Conservation (phyloP, 2,329 filamentous ascomycete genomes). For the Macrophomina tecta region DNA sequence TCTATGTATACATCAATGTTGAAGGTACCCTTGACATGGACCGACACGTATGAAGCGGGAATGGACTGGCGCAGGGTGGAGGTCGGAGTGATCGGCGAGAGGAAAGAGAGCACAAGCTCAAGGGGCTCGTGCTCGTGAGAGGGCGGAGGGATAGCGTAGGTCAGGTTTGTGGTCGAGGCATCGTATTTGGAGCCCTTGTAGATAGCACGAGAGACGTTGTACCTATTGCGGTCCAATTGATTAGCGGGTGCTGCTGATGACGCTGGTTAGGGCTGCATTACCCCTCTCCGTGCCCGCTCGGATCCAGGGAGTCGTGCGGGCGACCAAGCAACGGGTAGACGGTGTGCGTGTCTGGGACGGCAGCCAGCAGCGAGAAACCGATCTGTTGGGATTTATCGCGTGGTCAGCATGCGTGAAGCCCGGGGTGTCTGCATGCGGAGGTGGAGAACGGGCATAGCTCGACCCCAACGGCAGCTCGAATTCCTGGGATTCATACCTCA, state of each 20-base stretch:
- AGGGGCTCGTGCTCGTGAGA: slow-evolving; percentile 46
- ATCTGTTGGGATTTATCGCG: slow-evolving; percentile 46
- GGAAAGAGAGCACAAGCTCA: slow-evolving; percentile 67
- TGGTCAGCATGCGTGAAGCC: slow-evolving; percentile 21
- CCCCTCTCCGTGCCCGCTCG: slow-evolving; percentile 45
- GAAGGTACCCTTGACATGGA: slow-evolving; percentile 71
- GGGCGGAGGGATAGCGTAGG: slow-evolving; percentile 63
- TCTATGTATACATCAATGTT: slow-evolving; percentile 56
- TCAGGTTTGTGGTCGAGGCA: slow-evolving; percentile 73
- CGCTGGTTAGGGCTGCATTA: slow-evolving; percentile 33
- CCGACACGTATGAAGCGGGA: slow-evolving; percentile 79
- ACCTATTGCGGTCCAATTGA: slow-evolving; percentile 45
- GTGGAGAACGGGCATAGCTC: slow-evolving; percentile 7
- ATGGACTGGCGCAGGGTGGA: slow-evolving; percentile 81
- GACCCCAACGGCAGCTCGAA: slow-evolving; percentile 9
- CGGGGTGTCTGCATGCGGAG: slow-evolving; percentile 18
- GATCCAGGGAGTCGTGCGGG: slow-evolving; percentile 66
- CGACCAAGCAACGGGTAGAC: slow-evolving; percentile 70
- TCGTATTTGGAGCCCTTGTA: slow-evolving; percentile 70
- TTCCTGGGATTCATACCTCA: slow-evolving; percentile 51
- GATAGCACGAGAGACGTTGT: slow-evolving; percentile 63
- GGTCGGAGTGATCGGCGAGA: slow-evolving; percentile 81
- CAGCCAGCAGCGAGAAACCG: slow-evolving; percentile 68
- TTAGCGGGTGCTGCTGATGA: neutral
- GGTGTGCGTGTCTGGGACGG: slow-evolving; percentile 63